Percentiles rank a stretch among this genome's conserved stretches.
Conservation (phyloP, 768 basidiomycete species). For the Mycena amicta region DNA sequence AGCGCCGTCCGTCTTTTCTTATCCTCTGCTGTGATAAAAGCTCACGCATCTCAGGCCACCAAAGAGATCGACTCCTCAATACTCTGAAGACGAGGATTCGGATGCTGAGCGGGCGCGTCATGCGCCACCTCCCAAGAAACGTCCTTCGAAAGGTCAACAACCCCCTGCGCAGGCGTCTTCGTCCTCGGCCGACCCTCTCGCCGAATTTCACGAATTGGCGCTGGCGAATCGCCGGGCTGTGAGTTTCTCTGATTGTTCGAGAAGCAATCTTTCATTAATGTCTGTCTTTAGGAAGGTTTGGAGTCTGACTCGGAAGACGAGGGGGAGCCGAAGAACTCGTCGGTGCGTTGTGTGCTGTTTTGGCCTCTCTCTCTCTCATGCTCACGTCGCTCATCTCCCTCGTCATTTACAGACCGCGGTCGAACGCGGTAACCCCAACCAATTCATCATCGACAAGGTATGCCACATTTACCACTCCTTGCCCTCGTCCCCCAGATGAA, state of each 20-base stretch:
- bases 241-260: slow-evolving; percentile 25
- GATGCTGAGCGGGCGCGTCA: not conserved
- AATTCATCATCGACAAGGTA: slow-evolving; percentile 77
- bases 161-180: not conserved
- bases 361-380: slow-evolving; percentile 19
- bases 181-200: slow-evolving; percentile 54
- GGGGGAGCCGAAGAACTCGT: no score
- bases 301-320: slow-evolving; percentile 25
- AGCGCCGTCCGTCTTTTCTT: not conserved
- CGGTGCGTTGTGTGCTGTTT: no score
- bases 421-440: slow-evolving; percentile 63
- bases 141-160: not conserved
- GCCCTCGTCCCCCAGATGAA: not conserved
- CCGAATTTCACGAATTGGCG: slow-evolving; percentile 65
- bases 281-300: slow-evolving; percentile 24
- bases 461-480: not conserved
- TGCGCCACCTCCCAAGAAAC: not conserved
- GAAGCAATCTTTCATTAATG: slow-evolving; percentile 28
- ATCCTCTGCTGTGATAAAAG: no score
- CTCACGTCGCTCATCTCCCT: no score
- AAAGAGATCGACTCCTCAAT: not conserved
- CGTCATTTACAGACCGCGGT: no score
- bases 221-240: slow-evolving; percentile 47
- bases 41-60: not conserved
- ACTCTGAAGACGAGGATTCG: not conserved